Base-by-base conservation (phyloP, 208 protist genomes). In the Trypanosoma congolense region DNA sequence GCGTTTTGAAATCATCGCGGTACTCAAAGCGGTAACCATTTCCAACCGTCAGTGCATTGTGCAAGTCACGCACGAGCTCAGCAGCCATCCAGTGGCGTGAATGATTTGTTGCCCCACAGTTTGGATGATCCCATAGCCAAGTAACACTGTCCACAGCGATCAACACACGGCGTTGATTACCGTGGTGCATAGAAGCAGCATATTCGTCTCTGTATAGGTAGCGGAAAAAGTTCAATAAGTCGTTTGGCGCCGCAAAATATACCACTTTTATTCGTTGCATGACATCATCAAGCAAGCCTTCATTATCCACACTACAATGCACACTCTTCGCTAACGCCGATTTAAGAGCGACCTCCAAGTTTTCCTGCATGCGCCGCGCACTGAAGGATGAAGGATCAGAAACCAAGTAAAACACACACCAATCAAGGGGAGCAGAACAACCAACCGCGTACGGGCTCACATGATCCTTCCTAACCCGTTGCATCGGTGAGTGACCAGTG, bases 81-180 rank as follows among this genome's bases (percentile, higher is more conserved):
- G 60, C 60, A 12, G 60, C 60, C 26, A 58, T 47, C 49, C 51
- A 65, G 47, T 65, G 49, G 9, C 60, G 60, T 33, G 60, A 38
- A 24, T 65, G 60, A 21, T n/a, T 35, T 29, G 12, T 52, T 21
- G 24, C 43, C 14, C 49, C 40, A 42, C 47, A 57, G n/a, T 16
- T 29, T 9, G 49, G 50, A 26, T 56, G 24, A 2, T 59, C 51
- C 60, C 60, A 65, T 21, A 65, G 51, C 14, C 60, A 41, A 12
- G 60, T 45, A 19, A 58, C 6, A 33, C 44, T 56, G 44, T 65
- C 60, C 9, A 65, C 30, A 14, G 53, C 31, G 38, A 65, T 24
- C 21, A 65, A 25, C 19, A 58, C 42, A 25, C 60, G 50, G 25
- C 60, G 59, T 35, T 40, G 41, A 0, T 38, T 18, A 19, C 3